phyloP scores from a whole-genome alignment of 805 yeast species.

The Schizosaccharomyces japonicus region DNA sequence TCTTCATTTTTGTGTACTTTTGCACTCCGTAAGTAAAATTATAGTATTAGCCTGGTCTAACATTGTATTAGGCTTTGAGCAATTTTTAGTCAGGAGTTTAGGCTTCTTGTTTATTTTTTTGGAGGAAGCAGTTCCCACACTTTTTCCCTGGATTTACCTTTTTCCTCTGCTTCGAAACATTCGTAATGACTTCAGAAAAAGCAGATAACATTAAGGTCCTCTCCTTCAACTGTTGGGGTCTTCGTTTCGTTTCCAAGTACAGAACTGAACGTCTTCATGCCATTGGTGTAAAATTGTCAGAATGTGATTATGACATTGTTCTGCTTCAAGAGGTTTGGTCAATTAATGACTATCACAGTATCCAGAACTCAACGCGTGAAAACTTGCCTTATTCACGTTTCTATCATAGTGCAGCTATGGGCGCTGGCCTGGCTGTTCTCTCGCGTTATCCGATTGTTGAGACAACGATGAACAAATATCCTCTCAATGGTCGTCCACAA shows the following conservation, averaged over 20 bases:
- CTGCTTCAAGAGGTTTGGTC: slow-evolving; percentile 95
- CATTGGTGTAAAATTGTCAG: slow-evolving; percentile 42
- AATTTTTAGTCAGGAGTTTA: too few species aligned
- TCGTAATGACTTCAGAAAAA: neutral
- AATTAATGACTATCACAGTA: slow-evolving; percentile 52
- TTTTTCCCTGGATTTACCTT: too few species aligned
- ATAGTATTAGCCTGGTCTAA: too few species aligned
- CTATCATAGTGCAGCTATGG: slow-evolving; percentile 49
- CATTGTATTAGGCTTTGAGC: too few species aligned
- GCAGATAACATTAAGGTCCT: slow-evolving; percentile 7
- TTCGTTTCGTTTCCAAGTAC: slow-evolving; percentile 55
- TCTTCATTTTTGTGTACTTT: too few species aligned
- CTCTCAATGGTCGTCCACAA: slow-evolving; percentile 80
- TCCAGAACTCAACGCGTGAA: slow-evolving; percentile 23
- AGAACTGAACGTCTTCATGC: slow-evolving; percentile 43
- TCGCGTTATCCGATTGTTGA: slow-evolving; percentile 65
- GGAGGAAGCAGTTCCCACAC: too few species aligned
- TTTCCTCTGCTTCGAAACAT: neutral
- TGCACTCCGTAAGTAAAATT: too few species aligned
- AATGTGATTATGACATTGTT: slow-evolving; percentile 44
- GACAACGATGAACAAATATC: slow-evolving; percentile 60
- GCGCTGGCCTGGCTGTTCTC: slow-evolving; percentile 74
- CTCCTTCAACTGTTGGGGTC: slow-evolving; percentile 33
- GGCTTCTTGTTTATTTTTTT: too few species aligned
- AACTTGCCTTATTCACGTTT: slow-evolving; percentile 40